Conservation (phyloP, 331 rosid species). For the Pyracantha coccinea region DNA sequence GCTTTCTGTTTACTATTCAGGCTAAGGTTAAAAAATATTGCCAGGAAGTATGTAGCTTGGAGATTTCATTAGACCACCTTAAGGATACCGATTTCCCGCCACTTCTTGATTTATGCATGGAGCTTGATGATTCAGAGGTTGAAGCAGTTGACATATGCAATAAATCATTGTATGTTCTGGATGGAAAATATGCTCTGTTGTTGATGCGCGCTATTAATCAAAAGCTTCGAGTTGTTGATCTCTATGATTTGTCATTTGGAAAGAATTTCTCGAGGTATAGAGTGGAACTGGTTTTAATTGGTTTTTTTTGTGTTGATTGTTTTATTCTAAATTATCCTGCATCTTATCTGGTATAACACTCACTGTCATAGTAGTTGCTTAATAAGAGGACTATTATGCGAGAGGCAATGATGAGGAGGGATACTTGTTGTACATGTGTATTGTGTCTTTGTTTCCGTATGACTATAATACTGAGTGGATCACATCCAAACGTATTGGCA, state of each 20-base stretch:
- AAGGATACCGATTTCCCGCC: slow-evolving; percentile 8
- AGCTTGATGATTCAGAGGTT: slow-evolving; percentile 32
- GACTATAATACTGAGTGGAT: not conserved
- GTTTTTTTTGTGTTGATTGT: not conserved
- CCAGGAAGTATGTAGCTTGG: slow-evolving; percentile 19
- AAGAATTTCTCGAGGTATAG: slow-evolving; percentile 1
- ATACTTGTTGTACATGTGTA: not conserved
- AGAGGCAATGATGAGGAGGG: not conserved
- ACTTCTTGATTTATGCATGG: slow-evolving; percentile 41
- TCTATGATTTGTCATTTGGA: slow-evolving; percentile 4
- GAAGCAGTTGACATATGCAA: slow-evolving; percentile 20
- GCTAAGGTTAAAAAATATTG: slow-evolving; percentile 45
- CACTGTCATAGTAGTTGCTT: not conserved
- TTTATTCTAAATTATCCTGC: not conserved
- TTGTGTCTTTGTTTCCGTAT: not conserved
- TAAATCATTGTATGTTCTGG: slow-evolving; percentile 38
- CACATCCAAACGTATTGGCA: not conserved
- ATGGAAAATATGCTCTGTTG: slow-evolving; percentile 34
- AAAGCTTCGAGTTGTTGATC: slow-evolving; percentile 19
- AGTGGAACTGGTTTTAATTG: slow-evolving; percentile 1
- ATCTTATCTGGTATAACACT: not conserved
- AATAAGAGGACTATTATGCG: not conserved
- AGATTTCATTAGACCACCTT: slow-evolving; percentile 9
- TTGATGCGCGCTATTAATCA: slow-evolving; percentile 42
- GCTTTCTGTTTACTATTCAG: slow-evolving; percentile 26